Evolutionary conservation across 2,329 filamentous ascomycete species (phyloP).

Genomic region (Cladosporium sp.): DNA sequence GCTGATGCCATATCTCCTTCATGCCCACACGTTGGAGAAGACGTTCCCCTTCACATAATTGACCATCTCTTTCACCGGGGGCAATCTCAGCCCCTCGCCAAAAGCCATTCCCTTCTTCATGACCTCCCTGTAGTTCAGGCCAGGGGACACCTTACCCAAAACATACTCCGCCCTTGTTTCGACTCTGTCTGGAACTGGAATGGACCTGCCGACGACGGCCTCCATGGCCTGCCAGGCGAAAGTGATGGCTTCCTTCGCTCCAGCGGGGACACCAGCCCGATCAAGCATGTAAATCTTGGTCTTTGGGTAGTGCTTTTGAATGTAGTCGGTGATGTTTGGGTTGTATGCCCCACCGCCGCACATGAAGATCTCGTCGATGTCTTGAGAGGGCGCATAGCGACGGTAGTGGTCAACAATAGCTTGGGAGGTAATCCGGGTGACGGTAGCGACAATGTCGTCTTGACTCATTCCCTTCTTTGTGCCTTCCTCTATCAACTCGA

Average conservation of each 20-base stretch:
- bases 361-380: constrained; percentile 57
- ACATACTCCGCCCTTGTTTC: constrained; percentile 51
- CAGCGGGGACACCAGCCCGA: constrained; percentile 53
- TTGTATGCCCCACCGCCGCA: constrained; percentile 58
- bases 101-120: constrained; percentile 52
- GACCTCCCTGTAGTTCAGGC: constrained; percentile 52
- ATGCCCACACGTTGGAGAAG: constrained; percentile 44
- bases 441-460: constrained; percentile 54
- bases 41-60: constrained; percentile 47
- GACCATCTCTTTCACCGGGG: constrained; percentile 48
- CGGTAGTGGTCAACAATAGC: constrained; percentile 51
- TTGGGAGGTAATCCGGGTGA: constrained; percentile 57
- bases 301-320: constrained; percentile 47
- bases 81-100: constrained; percentile 39
- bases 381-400: constrained; percentile 45
- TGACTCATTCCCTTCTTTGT: constrained; percentile 40
- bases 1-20: too few relatives aligned
- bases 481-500: constrained; percentile 48
- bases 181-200: constrained; percentile 52
- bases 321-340: constrained; percentile 52
- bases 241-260: constrained; percentile 57
- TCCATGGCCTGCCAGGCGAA: constrained; percentile 62
- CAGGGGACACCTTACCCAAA: constrained; percentile 53
- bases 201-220: constrained; percentile 51
- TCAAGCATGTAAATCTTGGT: constrained; percentile 53